These are phyloP conservation scores for Collybiopsis confluens DNA, from an alignment of 768 basidiomycete species.

Conservation along the genomic window DNA sequence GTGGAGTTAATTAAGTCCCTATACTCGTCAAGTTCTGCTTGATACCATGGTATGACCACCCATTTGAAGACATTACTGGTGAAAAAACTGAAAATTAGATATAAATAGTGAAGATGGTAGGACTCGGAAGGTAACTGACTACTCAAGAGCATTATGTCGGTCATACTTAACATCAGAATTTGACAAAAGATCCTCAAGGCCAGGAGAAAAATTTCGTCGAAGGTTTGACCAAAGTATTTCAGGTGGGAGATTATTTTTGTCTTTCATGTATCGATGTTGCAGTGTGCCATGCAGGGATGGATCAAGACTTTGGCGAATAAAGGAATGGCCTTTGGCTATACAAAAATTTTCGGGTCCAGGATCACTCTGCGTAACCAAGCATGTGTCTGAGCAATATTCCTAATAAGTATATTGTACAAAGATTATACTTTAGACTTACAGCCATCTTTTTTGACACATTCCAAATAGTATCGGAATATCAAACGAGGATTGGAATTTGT, in stretches of 20 bases:
- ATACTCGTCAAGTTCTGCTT: conserved; percentile 28
- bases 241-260: conserved; percentile 25
- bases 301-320: conserved; percentile 22
- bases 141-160: conserved; percentile 14
- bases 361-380: conserved; percentile 29
- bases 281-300: conserved; percentile 16
- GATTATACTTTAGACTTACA: not conserved
- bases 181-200: conserved; percentile 19
- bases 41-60: conserved; percentile 33
- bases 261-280: conserved; percentile 24
- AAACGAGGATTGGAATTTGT: conserved; percentile 33
- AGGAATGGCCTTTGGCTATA: conserved; percentile 27
- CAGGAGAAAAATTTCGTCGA: conserved; percentile 13
- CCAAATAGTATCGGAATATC: conserved; percentile 29
- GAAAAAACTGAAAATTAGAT: conserved; percentile 13
- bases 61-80: conserved; percentile 26
- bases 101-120: not conserved
- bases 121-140: conserved; percentile 9
- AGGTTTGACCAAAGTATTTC: conserved; percentile 28
- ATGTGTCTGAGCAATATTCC: conserved; percentile 12
- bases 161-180: not conserved
- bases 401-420: not conserved
- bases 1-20: conserved; percentile 15
- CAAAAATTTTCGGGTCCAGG: conserved; percentile 25
- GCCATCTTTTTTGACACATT: not conserved